These are phyloP conservation scores for Phoma sp. DNA, from an alignment of 2,329 filamentous ascomycete species.

Conservation along the genomic window DNA sequence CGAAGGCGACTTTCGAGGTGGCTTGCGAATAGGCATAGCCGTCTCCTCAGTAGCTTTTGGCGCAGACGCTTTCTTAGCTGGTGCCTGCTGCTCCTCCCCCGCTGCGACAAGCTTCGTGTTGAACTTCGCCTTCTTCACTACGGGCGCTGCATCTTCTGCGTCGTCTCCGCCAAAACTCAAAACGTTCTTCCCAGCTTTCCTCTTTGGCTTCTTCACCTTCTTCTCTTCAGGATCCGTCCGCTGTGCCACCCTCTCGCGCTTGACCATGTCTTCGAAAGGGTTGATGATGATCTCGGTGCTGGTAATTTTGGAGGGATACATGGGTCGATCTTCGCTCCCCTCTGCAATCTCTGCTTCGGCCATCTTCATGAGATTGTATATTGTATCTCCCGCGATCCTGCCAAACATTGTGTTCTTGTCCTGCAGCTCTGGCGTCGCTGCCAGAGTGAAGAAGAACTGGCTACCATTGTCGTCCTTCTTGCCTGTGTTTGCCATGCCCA, in stretches of 20 bases:
- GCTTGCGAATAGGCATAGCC: slow-evolving; percentile 44
- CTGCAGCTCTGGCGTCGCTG: slow-evolving; percentile 79
- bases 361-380: slow-evolving; percentile 95
- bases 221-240: slow-evolving; percentile 54
- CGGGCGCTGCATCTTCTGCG: slow-evolving; percentile 61
- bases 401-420: slow-evolving; percentile 95
- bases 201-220: slow-evolving; percentile 63
- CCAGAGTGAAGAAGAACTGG: slow-evolving; percentile 96
- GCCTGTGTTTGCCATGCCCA: slow-evolving; percentile 96
- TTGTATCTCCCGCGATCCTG: slow-evolving; percentile 87
- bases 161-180: slow-evolving; percentile 78
- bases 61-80: slow-evolving; percentile 38
- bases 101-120: slow-evolving; percentile 73
- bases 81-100: slow-evolving; percentile 48
- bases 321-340: slow-evolving; percentile 79
- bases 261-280: slow-evolving; percentile 81
- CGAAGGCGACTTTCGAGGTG: slow-evolving; percentile 31
- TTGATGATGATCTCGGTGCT: slow-evolving; percentile 78
- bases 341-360: slow-evolving; percentile 80
- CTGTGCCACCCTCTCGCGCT: slow-evolving; percentile 64
- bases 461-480: slow-evolving; percentile 81
- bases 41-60: slow-evolving; percentile 28
- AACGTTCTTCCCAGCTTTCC: slow-evolving; percentile 76
- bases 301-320: slow-evolving; percentile 83
- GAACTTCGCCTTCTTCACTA: slow-evolving; percentile 78